phyloP scores from a whole-genome alignment of 2,329 filamentous ascomycete genomes.

The Colletotrichum acutatum region DNA sequence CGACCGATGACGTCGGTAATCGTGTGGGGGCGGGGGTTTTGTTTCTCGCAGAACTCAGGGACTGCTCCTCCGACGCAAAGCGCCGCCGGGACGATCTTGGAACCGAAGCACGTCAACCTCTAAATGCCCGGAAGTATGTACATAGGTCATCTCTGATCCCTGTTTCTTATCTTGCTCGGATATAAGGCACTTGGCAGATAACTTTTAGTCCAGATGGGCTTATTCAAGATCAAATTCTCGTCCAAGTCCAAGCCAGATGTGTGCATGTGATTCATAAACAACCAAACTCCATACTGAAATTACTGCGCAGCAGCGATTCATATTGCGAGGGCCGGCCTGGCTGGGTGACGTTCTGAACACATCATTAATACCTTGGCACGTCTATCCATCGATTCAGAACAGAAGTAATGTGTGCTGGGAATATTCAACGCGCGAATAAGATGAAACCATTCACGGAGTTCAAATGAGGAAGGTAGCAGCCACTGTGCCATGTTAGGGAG shows the following conservation, averaged over 20 bases:
- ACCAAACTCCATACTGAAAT: not conserved
- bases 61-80: slow-evolving; percentile 5
- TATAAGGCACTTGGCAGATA: not conserved
- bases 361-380: not conserved
- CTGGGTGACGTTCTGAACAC: too few species aligned
- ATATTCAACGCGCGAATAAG: not conserved
- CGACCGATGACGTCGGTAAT: slow-evolving; percentile 30
- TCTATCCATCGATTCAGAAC: not conserved
- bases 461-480: not conserved
- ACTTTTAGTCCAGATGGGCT: not conserved
- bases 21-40: slow-evolving; percentile 28
- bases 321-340: too few species aligned
- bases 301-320: not conserved
- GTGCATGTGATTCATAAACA: not conserved
- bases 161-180: not conserved
- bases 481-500: not conserved
- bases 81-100: not conserved
- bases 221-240: not conserved
- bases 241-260: not conserved
- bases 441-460: not conserved
- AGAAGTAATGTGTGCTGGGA: not conserved
- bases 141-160: not conserved
- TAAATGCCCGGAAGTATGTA: not conserved
- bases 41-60: slow-evolving; percentile 2
- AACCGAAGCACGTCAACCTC: not conserved